Percentiles rank a stretch among this genome's conserved stretches.
phyloP scores from a whole-genome alignment of 768 basidiomycete genomes.

The Russula brevipes region DNA sequence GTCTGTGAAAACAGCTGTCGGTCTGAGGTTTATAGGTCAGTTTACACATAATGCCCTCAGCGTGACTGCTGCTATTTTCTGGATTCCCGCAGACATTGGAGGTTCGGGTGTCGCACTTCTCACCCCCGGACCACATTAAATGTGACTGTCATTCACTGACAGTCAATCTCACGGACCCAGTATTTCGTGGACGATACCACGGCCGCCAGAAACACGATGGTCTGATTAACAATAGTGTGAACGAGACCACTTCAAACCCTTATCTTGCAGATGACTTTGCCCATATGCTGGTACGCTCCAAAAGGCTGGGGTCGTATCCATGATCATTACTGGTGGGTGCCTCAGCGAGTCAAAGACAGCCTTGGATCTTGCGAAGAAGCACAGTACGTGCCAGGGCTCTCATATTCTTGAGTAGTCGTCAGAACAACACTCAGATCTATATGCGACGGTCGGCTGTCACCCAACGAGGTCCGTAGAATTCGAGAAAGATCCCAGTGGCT shows the following conservation, averaged over 20 bases:
- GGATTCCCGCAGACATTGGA: constrained; percentile 37
- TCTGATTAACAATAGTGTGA: constrained; percentile 10
- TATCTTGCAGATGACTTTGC: constrained; percentile 53
- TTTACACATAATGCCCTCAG: neutral
- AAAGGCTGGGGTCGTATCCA: constrained; percentile 57
- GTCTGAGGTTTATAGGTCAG: constrained; percentile 12
- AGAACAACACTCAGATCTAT: constrained; percentile 39
- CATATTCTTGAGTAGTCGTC: neutral
- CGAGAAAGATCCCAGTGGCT: constrained; percentile 52
- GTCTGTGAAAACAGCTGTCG: neutral
- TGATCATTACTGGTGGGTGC: constrained; percentile 75
- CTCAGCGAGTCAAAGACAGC: constrained; percentile 58
- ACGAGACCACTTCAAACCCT: neutral
- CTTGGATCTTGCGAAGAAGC: constrained; percentile 52
- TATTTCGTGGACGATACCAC: constrained; percentile 36
- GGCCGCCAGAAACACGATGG: constrained; percentile 37
- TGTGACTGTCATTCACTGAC: neutral
- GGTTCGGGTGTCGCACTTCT: constrained; percentile 1
- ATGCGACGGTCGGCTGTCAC: constrained; percentile 75
- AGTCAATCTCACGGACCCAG: constrained; percentile 40
- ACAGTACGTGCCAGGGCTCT: constrained; percentile 35
- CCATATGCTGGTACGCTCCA: constrained; percentile 51
- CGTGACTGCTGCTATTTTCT: constrained; percentile 26
- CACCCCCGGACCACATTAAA: neutral
- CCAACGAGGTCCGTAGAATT: constrained; percentile 72